phyloP scores from a whole-genome alignment of 495 filamentous ascomycete genomes.

The Ascodesmis nigricans region DNA sequence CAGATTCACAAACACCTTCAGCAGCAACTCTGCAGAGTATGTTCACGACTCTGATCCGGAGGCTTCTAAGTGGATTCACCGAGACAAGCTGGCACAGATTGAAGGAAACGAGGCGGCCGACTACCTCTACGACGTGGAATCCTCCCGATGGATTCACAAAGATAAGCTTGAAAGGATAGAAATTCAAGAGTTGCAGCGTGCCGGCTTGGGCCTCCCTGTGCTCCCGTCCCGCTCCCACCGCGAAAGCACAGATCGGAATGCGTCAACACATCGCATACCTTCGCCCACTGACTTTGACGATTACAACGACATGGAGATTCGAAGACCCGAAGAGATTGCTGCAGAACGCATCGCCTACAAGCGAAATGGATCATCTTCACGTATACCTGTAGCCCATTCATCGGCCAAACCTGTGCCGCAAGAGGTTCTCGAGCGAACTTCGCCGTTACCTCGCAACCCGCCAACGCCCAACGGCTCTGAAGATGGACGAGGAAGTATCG shows the following conservation, averaged over 20 bases:
- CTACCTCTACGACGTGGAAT: constrained; percentile 25
- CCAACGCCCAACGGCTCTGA: constrained; percentile 31
- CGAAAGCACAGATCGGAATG: constrained; percentile 21
- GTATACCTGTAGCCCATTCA: constrained; percentile 61
- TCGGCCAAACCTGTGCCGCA: constrained; percentile 57
- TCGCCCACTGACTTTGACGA: constrained; percentile 25
- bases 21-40: too few species aligned
- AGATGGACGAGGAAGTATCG: constrained; percentile 33
- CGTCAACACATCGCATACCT: constrained; percentile 29
- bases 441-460: constrained; percentile 37
- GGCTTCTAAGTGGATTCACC: constrained; percentile 87
- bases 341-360: constrained; percentile 30
- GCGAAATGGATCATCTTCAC: constrained; percentile 31
- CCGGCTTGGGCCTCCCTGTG: too few species aligned
- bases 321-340: constrained; percentile 59
- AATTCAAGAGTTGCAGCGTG: constrained; percentile 74
- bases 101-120: constrained; percentile 47
- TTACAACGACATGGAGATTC: constrained; percentile 32
- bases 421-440: constrained; percentile 48
- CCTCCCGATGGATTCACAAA: constrained; percentile 77
- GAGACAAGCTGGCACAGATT: constrained; percentile 79
- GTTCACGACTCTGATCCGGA: too few species aligned
- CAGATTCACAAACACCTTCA: too few species aligned
- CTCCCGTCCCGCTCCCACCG: too few species aligned
- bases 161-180: constrained; percentile 91